These are phyloP conservation scores for Paraphoma sp. DNA, from an alignment of 2,329 filamentous ascomycete species.

Conservation along the genomic window DNA sequence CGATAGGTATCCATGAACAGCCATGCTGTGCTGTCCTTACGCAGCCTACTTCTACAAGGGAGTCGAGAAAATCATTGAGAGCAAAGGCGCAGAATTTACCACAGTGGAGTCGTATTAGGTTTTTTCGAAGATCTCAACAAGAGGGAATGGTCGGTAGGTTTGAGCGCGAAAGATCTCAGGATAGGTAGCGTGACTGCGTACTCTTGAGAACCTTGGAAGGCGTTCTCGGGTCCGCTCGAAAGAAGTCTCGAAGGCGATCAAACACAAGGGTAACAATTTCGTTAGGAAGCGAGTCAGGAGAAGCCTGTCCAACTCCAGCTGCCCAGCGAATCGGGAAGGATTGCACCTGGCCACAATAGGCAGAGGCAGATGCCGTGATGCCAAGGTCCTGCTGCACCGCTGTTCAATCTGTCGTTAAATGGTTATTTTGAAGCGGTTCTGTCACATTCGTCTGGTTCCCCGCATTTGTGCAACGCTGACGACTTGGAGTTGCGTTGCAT, in stretches of 20 bases:
- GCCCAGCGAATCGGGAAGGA: constrained; percentile 5
- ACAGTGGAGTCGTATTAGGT: neutral
- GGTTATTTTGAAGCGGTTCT: neutral
- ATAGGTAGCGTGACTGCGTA: neutral
- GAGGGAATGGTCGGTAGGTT: neutral
- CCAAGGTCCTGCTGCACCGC: neutral
- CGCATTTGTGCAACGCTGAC: constrained; percentile 7
- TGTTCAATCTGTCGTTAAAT: constrained; percentile 7
- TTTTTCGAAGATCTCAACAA: neutral
- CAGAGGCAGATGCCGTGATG: neutral
- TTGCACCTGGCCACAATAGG: neutral
- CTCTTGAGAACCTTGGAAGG: neutral
- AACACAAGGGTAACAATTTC: constrained; percentile 1
- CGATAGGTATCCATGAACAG: constrained; percentile 29
- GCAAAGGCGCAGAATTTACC: neutral
- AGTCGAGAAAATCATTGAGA: neutral
- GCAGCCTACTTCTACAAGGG: neutral
- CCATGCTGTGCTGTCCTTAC: constrained; percentile 13
- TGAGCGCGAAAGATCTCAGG: neutral
- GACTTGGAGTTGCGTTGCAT: neutral
- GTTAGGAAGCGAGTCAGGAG: constrained; percentile 26
- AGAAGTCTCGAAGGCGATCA: constrained; percentile 1
- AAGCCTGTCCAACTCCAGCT: constrained; percentile 3
- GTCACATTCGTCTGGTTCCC: constrained; percentile 8
- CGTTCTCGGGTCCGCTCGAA: neutral